phyloP scores from a whole-genome alignment of 345 rosid species.

The Eutrema japonicum region DNA sequence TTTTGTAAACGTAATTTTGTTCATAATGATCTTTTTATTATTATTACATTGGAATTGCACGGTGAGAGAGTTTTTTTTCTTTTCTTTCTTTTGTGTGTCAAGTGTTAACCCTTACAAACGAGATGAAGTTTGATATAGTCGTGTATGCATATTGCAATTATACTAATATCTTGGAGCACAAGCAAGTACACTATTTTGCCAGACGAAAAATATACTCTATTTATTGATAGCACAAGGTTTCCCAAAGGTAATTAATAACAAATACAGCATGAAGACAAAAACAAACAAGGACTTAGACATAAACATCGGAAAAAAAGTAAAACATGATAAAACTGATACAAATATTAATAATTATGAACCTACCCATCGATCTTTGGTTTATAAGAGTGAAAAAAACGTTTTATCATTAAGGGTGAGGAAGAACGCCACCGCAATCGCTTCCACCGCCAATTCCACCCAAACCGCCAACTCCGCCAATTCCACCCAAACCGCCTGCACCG shows the following conservation, averaged over 20 bases:
- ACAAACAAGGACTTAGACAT: conserved; percentile 22
- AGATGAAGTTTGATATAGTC: neutral
- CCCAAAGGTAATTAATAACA: conserved; percentile 34
- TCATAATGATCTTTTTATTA: neutral
- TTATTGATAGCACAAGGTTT: conserved; percentile 38
- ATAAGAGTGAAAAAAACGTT: neutral
- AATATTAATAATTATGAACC: conserved; percentile 16
- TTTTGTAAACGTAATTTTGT: neutral
- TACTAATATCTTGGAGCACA: conserved; percentile 25
- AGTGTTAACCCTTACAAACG: neutral
- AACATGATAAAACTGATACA: conserved; percentile 1
- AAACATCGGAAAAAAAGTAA: conserved; percentile 13
- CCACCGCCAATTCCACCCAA: conserved; percentile 44
- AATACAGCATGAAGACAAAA: neutral
- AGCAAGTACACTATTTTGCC: neutral
- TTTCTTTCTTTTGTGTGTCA: no score
- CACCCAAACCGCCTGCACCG: conserved; percentile 43
- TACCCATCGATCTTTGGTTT: conserved; percentile 7
- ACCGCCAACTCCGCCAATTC: conserved; percentile 46
- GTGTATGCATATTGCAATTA: conserved; percentile 17
- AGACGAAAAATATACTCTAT: neutral
- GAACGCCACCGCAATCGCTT: conserved; percentile 45
- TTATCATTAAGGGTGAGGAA: conserved; percentile 35
- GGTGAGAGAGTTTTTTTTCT: neutral
- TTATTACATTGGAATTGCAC: neutral